phyloP scores from a whole-genome alignment of 345 rosid genomes.

The Pistacia vera region DNA sequence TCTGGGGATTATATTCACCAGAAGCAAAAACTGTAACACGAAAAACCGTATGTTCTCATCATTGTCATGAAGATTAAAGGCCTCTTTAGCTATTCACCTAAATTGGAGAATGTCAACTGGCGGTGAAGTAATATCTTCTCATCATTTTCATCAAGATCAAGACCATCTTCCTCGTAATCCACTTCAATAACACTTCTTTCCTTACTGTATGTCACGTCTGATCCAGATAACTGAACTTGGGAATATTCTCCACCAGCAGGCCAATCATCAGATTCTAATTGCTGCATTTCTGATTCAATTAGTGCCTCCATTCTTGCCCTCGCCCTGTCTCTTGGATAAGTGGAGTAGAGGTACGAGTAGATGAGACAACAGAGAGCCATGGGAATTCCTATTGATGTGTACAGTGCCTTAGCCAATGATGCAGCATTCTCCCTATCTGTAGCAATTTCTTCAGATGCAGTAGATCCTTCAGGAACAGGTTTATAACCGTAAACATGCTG shows the following conservation, averaged over 20 bases:
- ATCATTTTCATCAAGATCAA: conserved; percentile 40
- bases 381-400: conserved; percentile 74
- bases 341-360: conserved; percentile 73
- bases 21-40: neutral
- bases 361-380: conserved; percentile 76
- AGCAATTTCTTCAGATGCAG: conserved; percentile 42
- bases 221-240: conserved; percentile 18
- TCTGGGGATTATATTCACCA: neutral
- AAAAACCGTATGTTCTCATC: neutral
- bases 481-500: conserved; percentile 81
- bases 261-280: conserved; percentile 20
- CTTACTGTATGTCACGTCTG: conserved; percentile 14
- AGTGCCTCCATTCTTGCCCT: conserved; percentile 78
- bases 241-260: conserved; percentile 20
- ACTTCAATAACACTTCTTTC: conserved; percentile 40
- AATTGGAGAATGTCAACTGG: conserved; percentile 41
- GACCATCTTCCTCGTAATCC: conserved; percentile 30
- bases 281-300: conserved; percentile 76
- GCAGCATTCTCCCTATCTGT: conserved; percentile 78
- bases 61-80: neutral
- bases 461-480: conserved; percentile 58
- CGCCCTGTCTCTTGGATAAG: conserved; percentile 80
- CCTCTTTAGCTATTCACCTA: conserved; percentile 25
- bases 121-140: conserved; percentile 39
- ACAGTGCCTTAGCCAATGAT: conserved; percentile 78